Percentiles rank a stretch among this genome's conserved stretches.
Evolutionary conservation across 176 grass and related monocot species (phyloP).

Genomic region (Oryza longistaminata): DNA sequence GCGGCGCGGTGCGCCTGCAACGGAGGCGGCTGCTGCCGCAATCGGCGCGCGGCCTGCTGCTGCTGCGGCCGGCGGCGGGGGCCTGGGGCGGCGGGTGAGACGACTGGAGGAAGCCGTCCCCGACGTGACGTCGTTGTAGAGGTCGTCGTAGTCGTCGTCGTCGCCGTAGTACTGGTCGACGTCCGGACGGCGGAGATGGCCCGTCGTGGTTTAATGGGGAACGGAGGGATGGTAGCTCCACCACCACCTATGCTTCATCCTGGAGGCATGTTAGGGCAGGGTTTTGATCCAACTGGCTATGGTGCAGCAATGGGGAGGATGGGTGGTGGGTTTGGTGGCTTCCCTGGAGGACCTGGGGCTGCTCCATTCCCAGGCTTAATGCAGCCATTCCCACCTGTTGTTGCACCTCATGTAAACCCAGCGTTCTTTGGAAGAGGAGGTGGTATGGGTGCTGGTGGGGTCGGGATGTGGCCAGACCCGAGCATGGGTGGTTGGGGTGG

Average conservation of each 20-base stretch:
- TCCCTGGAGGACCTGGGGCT: constrained; percentile 61
- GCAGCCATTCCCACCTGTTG: constrained; percentile 69
- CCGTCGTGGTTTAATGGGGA: constrained; percentile 65
- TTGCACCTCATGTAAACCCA: constrained; percentile 80
- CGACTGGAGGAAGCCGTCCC: constrained; percentile 62
- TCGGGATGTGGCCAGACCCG: constrained; percentile 77
- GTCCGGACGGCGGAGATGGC: constrained; percentile 64
- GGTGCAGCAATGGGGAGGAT: constrained; percentile 79
- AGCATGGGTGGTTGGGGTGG: constrained; percentile 77
- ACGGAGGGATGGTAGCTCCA: constrained; percentile 57
- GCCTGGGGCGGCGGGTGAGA: constrained; percentile 9
- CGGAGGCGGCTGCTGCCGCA: neutral
- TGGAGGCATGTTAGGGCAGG: constrained; percentile 65
- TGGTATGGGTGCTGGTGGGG: constrained; percentile 47
- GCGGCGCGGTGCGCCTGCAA: constrained; percentile 7
- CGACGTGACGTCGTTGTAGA: constrained; percentile 79
- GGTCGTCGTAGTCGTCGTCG: constrained; percentile 80
- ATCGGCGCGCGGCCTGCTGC: constrained; percentile 2
- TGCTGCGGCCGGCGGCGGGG: neutral
- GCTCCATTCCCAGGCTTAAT: constrained; percentile 73
- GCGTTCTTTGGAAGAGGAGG: constrained; percentile 76
- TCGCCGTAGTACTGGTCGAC: constrained; percentile 81
- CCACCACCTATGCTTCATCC: constrained; percentile 67
- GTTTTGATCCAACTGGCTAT: constrained; percentile 80
- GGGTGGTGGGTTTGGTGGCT: constrained; percentile 71